phyloP scores from a whole-genome alignment of 176 grass and related monocot species.

The Puccinellia tenuiflora region DNA sequence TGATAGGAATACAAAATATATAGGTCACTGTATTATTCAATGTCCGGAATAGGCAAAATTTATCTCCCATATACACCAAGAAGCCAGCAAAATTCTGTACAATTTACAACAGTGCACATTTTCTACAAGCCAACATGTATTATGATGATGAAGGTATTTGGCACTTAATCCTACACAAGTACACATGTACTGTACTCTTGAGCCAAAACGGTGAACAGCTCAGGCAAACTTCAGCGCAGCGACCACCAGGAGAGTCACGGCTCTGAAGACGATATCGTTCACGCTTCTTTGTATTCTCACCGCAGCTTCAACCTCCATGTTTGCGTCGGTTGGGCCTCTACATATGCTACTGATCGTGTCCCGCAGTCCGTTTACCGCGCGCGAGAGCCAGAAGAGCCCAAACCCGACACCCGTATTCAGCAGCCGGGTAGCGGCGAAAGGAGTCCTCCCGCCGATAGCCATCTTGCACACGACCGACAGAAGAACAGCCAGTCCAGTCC shows the following conservation, averaged over 20 bases:
- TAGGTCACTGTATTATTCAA: not conserved
- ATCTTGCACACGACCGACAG: slow-evolving; percentile 73
- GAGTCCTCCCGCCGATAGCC: slow-evolving; percentile 34
- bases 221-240: slow-evolving; percentile 61
- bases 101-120: slow-evolving; percentile 26
- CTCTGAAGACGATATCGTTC: slow-evolving; percentile 66
- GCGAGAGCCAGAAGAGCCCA: slow-evolving; percentile 88
- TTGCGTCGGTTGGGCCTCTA: slow-evolving; percentile 37
- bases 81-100: slow-evolving; percentile 40
- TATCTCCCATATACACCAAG: slow-evolving; percentile 23
- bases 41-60: not conserved
- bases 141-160: slow-evolving; percentile 18
- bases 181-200: slow-evolving; percentile 18
- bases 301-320: slow-evolving; percentile 50
- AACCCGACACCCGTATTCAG: slow-evolving; percentile 74
- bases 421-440: slow-evolving; percentile 48
- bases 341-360: slow-evolving; percentile 54
- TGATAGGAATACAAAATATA: not conserved
- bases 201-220: slow-evolving; percentile 27
- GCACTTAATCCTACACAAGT: slow-evolving; percentile 27
- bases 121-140: slow-evolving; percentile 14
- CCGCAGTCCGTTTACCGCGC: slow-evolving; percentile 57
- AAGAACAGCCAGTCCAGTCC: slow-evolving; percentile 81
- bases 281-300: slow-evolving; percentile 46
- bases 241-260: slow-evolving; percentile 51